Evolutionary conservation across 2,329 filamentous ascomycete species (phyloP).

Genomic region (Diaporthe citriasiana): DNA sequence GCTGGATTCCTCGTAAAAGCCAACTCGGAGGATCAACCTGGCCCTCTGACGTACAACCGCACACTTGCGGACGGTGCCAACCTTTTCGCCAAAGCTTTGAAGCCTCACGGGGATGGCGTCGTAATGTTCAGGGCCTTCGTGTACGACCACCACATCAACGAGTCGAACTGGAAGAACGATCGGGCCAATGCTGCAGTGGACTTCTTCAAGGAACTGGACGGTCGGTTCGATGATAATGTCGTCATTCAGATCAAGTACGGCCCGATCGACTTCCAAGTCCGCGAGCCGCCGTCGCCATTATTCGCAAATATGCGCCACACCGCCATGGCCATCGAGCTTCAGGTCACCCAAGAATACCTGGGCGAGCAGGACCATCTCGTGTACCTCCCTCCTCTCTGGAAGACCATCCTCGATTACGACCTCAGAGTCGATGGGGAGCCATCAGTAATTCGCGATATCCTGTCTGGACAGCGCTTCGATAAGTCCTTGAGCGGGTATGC

Average conservation of each 20-base stretch:
- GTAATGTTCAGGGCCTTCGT: conserved; percentile 82
- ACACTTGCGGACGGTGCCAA: conserved; percentile 78
- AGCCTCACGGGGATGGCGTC: conserved; percentile 69
- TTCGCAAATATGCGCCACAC: conserved; percentile 67
- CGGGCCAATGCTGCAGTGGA: conserved; percentile 79
- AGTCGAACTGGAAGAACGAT: conserved; percentile 75
- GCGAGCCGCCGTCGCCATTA: conserved; percentile 76
- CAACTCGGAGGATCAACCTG: conserved; percentile 79
- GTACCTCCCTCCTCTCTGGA: conserved; percentile 78
- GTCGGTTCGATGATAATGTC: conserved; percentile 77
- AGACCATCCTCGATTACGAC: conserved; percentile 76
- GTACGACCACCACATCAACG: conserved; percentile 70
- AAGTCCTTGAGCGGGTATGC: conserved; percentile 72
- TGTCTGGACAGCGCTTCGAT: conserved; percentile 72
- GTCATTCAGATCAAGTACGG: conserved; percentile 82
- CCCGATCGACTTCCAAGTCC: conserved; percentile 81
- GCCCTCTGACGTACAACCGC: conserved; percentile 77
- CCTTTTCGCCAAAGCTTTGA: conserved; percentile 72
- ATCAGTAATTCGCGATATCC: conserved; percentile 71
- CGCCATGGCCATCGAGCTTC: conserved; percentile 71
- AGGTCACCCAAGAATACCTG: conserved; percentile 78
- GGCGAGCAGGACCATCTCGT: conserved; percentile 79
- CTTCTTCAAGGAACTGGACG: conserved; percentile 75
- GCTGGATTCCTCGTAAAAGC: conserved; percentile 80
- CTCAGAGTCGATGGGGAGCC: conserved; percentile 69